Base-by-base conservation (phyloP, 2,329 filamentous ascomycete genomes). In the Ophiostoma piceae region DNA sequence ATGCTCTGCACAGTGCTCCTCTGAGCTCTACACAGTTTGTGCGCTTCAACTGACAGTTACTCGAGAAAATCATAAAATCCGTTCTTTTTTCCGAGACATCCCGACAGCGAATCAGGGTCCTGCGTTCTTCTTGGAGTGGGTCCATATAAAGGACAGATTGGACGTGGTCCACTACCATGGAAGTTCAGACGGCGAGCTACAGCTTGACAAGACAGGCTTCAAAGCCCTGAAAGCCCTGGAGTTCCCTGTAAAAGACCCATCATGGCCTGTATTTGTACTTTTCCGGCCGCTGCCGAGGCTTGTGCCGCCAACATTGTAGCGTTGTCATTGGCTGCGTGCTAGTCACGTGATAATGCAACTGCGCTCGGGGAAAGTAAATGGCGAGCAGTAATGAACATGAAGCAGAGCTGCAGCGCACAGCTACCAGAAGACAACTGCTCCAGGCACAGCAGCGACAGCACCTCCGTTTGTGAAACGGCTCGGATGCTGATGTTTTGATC, bases 31-130 rank as follows among this genome's bases (percentile, higher is more conserved):
- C 6, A 47, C 43, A 19, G 43, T 16, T 43, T 47, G 14, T 19
- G 43, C 43, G 16, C 8, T 57, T 57, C n/a, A 14, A 26, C 26
- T 29, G n/a, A 57, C 22, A 26, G 7, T 29, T 57, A 57, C 22
- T 57, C 51, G 16, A 37, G 37, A n/a, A 32, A 39, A 32, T 12
- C 14, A 22, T 39, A 37, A 26, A 57, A 26, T 57, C 57, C 57
- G 32, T 22, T 57, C 51, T 57, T 66, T 66, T 66, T 66, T 32
- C 65, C 65, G 65, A 66, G 22, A 29, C 65, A 41, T 66, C 39
- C 65, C 65, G 65, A 66, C n/a, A 66, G 65, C 65, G n/a, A 66
- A 66, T 66, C 65, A 47, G 37, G 5, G 37, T 19, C 11, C 11
- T 7, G 1, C 2, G 29, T 41, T 26, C 19, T 2, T 7, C 8